phyloP scores from a whole-genome alignment of 2,329 filamentous ascomycete species.

The Gaeumannomyces tritici region DNA sequence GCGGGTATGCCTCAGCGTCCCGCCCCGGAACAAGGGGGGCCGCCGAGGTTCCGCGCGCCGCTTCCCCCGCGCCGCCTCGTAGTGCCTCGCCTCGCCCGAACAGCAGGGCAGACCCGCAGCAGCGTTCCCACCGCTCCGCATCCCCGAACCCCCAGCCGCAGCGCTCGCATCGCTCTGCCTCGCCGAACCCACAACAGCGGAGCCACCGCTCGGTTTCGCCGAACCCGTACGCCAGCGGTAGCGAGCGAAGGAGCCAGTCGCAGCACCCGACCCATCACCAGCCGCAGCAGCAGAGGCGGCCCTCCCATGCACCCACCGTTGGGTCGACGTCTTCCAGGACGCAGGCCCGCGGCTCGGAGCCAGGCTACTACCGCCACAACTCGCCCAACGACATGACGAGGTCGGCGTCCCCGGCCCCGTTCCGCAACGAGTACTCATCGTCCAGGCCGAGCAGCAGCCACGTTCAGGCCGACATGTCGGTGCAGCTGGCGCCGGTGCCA shows the following conservation, averaged over 20 bases:
- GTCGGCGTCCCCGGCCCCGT: slow-evolving; percentile 35
- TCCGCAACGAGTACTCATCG: slow-evolving; percentile 22
- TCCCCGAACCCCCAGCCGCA: slow-evolving; percentile 54
- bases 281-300: slow-evolving; percentile 12
- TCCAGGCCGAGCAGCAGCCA: slow-evolving; percentile 40
- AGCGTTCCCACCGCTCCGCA: slow-evolving; percentile 18
- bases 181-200: slow-evolving; percentile 42
- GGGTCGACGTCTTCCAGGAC: slow-evolving; percentile 14
- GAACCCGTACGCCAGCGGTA: slow-evolving; percentile 45
- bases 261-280: slow-evolving; percentile 16
- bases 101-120: slow-evolving; percentile 32
- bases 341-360: slow-evolving; percentile 36
- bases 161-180: slow-evolving; percentile 19
- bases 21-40: slow-evolving; percentile 49
- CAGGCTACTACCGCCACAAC: slow-evolving; percentile 40
- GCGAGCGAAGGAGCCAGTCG: slow-evolving; percentile 19
- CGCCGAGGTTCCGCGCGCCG: background rate
- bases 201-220: slow-evolving; percentile 31
- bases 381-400: slow-evolving; percentile 39
- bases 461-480: slow-evolving; percentile 47
- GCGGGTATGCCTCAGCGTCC: slow-evolving; percentile 27
- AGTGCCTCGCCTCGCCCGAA: slow-evolving; percentile 53
- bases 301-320: background rate
- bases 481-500: slow-evolving; percentile 49
- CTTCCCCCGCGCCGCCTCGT: slow-evolving; percentile 59